phyloP scores from a whole-genome alignment of 2,329 filamentous ascomycete species.

The Fusarium nelsonii region DNA sequence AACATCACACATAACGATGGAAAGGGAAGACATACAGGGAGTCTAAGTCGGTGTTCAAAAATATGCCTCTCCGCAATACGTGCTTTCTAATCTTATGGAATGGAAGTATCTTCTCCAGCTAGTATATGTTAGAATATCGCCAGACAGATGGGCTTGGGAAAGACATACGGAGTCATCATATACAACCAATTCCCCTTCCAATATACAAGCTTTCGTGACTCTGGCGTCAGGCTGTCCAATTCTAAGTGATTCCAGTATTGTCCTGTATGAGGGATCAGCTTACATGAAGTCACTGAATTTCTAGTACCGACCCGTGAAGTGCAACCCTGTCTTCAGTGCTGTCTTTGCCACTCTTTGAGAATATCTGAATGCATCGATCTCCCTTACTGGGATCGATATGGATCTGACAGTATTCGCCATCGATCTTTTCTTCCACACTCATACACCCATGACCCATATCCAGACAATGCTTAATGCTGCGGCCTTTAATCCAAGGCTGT shows the following conservation, averaged over 20 bases:
- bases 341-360: constrained; percentile 93
- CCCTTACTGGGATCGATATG: constrained; percentile 77
- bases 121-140: constrained; percentile 21
- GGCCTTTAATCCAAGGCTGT: constrained; percentile 73
- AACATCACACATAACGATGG: constrained; percentile 24
- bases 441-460: constrained; percentile 71
- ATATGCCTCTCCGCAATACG: constrained; percentile 77
- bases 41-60: constrained; percentile 75
- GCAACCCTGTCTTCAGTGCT: constrained; percentile 77
- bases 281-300: not conserved
- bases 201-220: constrained; percentile 75
- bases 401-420: constrained; percentile 91
- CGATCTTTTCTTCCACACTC: constrained; percentile 85
- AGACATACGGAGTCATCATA: constrained; percentile 72
- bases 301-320: constrained; percentile 65
- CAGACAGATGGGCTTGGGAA: not conserved
- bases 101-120: constrained; percentile 73
- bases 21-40: constrained; percentile 66
- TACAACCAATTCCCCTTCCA: constrained; percentile 86
- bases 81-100: constrained; percentile 89
- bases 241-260: constrained; percentile 73
- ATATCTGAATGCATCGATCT: constrained; percentile 76
- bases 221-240: constrained; percentile 70
- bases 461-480: constrained; percentile 80
- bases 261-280: constrained; percentile 51